Percentiles rank a stretch among this genome's conserved stretches.
These are phyloP conservation scores for Aspergillus cristatus DNA, from an alignment of 495 filamentous ascomycete species.

Conservation along the genomic window DNA sequence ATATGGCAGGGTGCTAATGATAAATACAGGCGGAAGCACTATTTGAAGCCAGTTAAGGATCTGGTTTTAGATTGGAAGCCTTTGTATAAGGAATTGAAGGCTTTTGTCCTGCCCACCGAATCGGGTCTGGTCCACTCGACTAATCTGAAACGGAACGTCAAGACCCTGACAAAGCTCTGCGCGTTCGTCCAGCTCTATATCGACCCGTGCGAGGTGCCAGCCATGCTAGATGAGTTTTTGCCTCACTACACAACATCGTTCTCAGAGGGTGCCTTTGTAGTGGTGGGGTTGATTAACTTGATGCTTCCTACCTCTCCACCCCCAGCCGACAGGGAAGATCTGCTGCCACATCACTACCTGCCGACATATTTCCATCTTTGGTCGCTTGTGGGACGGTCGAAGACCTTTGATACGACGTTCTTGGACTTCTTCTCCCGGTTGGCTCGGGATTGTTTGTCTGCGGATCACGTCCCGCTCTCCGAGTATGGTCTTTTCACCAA, in stretches of 20 bases:
- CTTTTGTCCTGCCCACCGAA: slow-evolving; percentile 77
- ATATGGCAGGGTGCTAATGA: too few species aligned
- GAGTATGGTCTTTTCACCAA: slow-evolving; percentile 85
- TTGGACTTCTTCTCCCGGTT: slow-evolving; percentile 84
- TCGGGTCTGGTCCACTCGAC: slow-evolving; percentile 54
- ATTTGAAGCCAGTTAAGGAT: slow-evolving; percentile 80
- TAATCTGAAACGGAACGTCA: slow-evolving; percentile 56
- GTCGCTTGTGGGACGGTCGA: slow-evolving; percentile 87
- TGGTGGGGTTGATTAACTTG: slow-evolving; percentile 74
- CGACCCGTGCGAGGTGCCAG: slow-evolving; percentile 74
- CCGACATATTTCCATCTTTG: slow-evolving; percentile 94
- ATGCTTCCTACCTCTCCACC: slow-evolving; percentile 79
- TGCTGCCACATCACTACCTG: slow-evolving; percentile 75
- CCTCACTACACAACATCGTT: slow-evolving; percentile 95
- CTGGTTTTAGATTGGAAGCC: slow-evolving; percentile 87
- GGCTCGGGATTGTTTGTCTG: slow-evolving; percentile 69
- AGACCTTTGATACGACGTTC: slow-evolving; percentile 75
- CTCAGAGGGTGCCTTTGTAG: slow-evolving; percentile 79
- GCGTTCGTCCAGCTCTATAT: slow-evolving; percentile 87
- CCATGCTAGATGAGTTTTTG: slow-evolving; percentile 87
- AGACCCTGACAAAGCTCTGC: slow-evolving; percentile 77
- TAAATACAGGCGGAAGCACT: slow-evolving; percentile 80
- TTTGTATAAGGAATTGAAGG: slow-evolving; percentile 83
- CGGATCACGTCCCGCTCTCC: slow-evolving; percentile 68
- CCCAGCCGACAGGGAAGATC: slow-evolving; percentile 55